Base-by-base conservation (phyloP, 257 asterid species). In the Nicotiana knightiana region DNA sequence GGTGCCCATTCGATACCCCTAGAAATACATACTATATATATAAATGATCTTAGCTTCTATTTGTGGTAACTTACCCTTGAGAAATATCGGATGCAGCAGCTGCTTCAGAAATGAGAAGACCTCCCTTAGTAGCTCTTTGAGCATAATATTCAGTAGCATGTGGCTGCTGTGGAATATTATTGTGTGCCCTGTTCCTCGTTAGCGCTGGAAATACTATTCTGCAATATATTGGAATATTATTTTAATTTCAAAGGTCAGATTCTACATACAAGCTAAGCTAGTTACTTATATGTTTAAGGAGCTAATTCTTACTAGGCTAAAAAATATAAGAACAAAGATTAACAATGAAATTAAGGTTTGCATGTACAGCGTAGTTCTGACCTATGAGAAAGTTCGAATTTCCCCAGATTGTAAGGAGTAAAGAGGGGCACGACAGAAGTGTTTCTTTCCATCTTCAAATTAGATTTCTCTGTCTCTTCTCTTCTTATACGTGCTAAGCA, bases 91-190 rank as follows among this genome's bases (percentile, higher is more conserved):
- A 85, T 4, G 85, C 87, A 6, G 85, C 87, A 32, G 85, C 83
- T 2, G 90, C 90, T 82, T 89, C 92, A 35, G 90, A 37, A 79
- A 89, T 87, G 46, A 87, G 67, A 57, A 88, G 81, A 3, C 87
- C 91, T 0, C 89, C 89, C 12, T 83, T 76, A 6, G 87, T 86
- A 30, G 88, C 70, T 33, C 88, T 85, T 54, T 86, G 88, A 37
- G 87, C 70, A 71, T 89, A 89, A 28, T 87, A 89, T 28, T 79
- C 37, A 21, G 64, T 76, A 0, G 82, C 87, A 67, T 89, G 89
- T 9, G 88, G 88, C 77, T 33, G 37, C 37, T 87, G 88, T 1
- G 89, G 86, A 8, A 68, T 55, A 53, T 83, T 85, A 62, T 86
- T 65, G 83, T 78, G 67, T 5, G 89, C 62, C 21, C 88, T 80